These are phyloP conservation scores for Arthrocladium fulminans DNA, from an alignment of 2,329 filamentous ascomycete species.

Conservation along the genomic window DNA sequence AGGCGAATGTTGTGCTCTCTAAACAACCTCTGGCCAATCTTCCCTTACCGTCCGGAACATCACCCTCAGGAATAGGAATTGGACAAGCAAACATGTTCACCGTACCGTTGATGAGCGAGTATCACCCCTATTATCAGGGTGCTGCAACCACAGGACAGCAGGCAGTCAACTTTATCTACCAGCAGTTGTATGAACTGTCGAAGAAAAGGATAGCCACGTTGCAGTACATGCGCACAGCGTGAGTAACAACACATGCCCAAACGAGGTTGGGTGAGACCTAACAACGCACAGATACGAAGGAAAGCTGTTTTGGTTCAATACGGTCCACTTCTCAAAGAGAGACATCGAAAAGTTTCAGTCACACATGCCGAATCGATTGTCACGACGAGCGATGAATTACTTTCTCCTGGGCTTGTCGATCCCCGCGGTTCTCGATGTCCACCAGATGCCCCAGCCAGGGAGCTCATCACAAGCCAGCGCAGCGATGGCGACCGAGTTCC, in stretches of 20 bases:
- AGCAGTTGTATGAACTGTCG: conserved; percentile 71
- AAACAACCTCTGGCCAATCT: not conserved
- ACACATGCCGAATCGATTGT: conserved; percentile 73
- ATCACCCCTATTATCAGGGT: not conserved
- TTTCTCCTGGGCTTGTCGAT: conserved; percentile 86
- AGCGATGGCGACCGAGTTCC: conserved; percentile 66
- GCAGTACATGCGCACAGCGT: conserved; percentile 89
- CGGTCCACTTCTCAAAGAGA: conserved; percentile 75
- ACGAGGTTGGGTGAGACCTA: too few species aligned
- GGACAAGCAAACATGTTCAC: conserved; percentile 3
- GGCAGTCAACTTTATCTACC: conserved; percentile 37
- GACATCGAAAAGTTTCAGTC: conserved; percentile 77
- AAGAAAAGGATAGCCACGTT: conserved; percentile 90
- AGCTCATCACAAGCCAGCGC: conserved; percentile 49
- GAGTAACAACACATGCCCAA: too few species aligned
- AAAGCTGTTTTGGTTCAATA: conserved; percentile 96
- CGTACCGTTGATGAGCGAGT: conserved; percentile 4
- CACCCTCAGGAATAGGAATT: not conserved
- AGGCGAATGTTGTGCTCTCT: conserved; percentile 1
- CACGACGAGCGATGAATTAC: conserved; percentile 85
- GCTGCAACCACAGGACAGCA: not conserved
- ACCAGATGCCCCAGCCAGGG: conserved; percentile 16
- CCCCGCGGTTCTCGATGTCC: conserved; percentile 75
- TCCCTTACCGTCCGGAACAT: not conserved
- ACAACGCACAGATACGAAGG: conserved; percentile 65